A percentile compares a stretch with the other conserved stretches of the same genome.
Conservation (phyloP, 2,329 filamentous ascomycete species). For the Ustulina deusta region DNA sequence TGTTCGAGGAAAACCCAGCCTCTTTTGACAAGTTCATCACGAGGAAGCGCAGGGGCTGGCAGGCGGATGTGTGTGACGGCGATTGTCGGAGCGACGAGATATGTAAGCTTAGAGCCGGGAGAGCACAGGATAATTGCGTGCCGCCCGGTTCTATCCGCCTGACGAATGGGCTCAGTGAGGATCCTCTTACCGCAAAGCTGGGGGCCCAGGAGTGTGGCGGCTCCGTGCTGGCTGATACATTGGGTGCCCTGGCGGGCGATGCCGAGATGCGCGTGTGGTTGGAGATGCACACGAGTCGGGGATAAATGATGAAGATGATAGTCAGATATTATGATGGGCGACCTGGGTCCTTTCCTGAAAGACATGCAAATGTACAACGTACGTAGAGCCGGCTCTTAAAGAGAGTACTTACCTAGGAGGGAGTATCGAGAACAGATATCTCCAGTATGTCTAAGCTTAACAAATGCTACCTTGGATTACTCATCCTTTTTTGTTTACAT, state of each 20-base stretch:
- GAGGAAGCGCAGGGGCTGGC: constrained; percentile 62
- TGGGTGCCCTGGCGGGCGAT: constrained; percentile 34
- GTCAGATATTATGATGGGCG: constrained; percentile 7
- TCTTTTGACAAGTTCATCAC: constrained; percentile 61
- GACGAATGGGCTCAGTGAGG: constrained; percentile 48
- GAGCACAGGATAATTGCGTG: constrained; percentile 65
- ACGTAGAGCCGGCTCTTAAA: too few relatives aligned
- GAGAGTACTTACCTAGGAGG: too few relatives aligned
- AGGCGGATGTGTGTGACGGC: constrained; percentile 46
- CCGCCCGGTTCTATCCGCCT: constrained; percentile 49
- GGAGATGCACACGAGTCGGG: constrained; percentile 28
- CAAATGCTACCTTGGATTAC: too few relatives aligned
- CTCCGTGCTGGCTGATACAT: constrained; percentile 41
- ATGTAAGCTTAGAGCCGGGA: constrained; percentile 64
- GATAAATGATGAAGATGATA: constrained; percentile 15
- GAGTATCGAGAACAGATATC: too few relatives aligned
- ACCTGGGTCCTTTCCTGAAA: background rate
- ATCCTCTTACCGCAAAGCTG: constrained; percentile 13
- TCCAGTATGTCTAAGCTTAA: too few relatives aligned
- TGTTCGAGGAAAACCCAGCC: constrained; percentile 57
- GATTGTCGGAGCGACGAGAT: constrained; percentile 59
- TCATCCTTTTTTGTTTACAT: too few relatives aligned
- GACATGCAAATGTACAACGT: background rate
- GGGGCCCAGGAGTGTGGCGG: constrained; percentile 42
- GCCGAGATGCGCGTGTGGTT: constrained; percentile 36